phyloP scores from a whole-genome alignment of 495 filamentous ascomycete species.

The Lophium mytilinum region DNA sequence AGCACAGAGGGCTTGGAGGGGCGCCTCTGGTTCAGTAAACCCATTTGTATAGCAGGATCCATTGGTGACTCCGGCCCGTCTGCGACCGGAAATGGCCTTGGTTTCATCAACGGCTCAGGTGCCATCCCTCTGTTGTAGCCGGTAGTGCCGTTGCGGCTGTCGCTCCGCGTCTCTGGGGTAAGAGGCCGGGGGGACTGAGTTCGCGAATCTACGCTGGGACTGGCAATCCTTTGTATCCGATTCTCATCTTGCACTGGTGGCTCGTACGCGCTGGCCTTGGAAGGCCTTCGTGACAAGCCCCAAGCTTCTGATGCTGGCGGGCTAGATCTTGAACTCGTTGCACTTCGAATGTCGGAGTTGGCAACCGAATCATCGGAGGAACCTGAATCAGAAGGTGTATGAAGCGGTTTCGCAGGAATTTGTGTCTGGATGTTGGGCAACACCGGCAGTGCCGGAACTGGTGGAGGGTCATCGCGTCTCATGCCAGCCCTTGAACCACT shows the following conservation, averaged over 20 bases:
- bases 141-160: background rate
- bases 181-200: background rate
- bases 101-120: conserved; percentile 10
- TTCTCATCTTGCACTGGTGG: conserved; percentile 1
- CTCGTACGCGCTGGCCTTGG: conserved; percentile 4
- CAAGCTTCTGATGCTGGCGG: conserved; percentile 35
- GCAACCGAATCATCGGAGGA: conserved; percentile 60
- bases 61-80: conserved; percentile 48
- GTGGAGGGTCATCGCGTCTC: conserved; percentile 13
- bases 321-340: conserved; percentile 62
- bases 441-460: conserved; percentile 41
- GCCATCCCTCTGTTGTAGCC: conserved; percentile 12
- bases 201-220: conserved; percentile 3
- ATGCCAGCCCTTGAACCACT: conserved; percentile 9
- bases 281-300: conserved; percentile 13
- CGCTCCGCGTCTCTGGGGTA: background rate
- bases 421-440: conserved; percentile 42
- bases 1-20: conserved; percentile 28
- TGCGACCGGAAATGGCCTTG: background rate
- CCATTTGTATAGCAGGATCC: conserved; percentile 47
- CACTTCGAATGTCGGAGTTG: conserved; percentile 52
- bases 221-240: conserved; percentile 7
- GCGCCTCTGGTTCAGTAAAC: conserved; percentile 30
- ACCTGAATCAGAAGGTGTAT: conserved; percentile 57
- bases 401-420: conserved; percentile 45